Evolutionary conservation across 139 green algal genomes (phyloP).

Genomic region (Mesotaenium endlicherianum): DNA sequence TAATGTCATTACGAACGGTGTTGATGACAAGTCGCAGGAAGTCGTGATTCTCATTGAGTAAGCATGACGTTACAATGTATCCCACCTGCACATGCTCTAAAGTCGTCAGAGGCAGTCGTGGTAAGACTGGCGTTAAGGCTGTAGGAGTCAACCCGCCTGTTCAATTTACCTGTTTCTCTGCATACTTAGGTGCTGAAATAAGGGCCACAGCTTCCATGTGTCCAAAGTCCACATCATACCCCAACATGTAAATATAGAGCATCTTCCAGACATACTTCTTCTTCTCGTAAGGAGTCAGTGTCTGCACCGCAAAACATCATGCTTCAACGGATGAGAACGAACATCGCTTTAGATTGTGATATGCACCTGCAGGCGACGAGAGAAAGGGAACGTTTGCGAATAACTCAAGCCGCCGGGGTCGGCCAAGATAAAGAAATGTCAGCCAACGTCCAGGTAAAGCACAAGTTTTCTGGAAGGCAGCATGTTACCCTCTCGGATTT

Average conservation of each 20-base stretch:
- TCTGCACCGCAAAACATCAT: constrained; percentile 10
- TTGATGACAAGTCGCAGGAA: constrained; percentile 98
- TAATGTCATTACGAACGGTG: constrained; percentile 88
- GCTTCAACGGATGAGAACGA: not conserved
- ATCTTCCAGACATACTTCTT: constrained; percentile 99
- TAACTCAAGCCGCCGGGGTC: not conserved
- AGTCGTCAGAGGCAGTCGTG: too few relatives aligned
- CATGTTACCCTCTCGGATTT: constrained; percentile 15
- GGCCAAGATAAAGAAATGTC: not conserved
- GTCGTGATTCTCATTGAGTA: constrained; percentile 82
- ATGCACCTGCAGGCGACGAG: not conserved
- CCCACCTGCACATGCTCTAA: constrained; percentile 48
- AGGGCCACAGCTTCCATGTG: constrained; percentile 94
- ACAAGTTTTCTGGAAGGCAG: not conserved
- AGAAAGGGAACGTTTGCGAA: not conserved
- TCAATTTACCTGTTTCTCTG: constrained; percentile 99
- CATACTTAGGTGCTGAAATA: constrained; percentile 88
- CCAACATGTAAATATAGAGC: constrained; percentile 98
- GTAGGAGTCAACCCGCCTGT: too few relatives aligned
- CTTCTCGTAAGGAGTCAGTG: constrained; percentile 80
- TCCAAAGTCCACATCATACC: constrained; percentile 98
- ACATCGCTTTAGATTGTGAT: not conserved
- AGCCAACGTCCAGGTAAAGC: not conserved
- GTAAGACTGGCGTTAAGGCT: too few relatives aligned
- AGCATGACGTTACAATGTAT: constrained; percentile 49